phyloP scores from a whole-genome alignment of 2,329 filamentous ascomycete genomes.

The Ustilaginoidea virens region DNA sequence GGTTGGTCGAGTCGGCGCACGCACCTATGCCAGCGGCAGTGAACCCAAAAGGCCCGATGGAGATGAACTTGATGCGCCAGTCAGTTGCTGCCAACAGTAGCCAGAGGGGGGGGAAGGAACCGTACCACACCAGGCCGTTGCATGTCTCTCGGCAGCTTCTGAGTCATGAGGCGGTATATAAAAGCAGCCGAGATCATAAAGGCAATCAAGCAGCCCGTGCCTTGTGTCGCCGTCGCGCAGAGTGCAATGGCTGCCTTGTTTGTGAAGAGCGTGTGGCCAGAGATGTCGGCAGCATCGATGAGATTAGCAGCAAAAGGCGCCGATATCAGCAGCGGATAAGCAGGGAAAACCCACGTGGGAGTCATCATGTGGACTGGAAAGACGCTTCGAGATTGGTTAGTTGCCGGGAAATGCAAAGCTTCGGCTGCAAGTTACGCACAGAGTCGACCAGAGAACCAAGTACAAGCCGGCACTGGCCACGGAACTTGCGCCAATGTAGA shows the following conservation, averaged over 20 bases:
- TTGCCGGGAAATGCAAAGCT: too few relatives aligned
- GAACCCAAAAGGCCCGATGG: conserved; percentile 57
- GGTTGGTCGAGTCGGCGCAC: too few relatives aligned
- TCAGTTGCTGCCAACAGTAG: too few relatives aligned
- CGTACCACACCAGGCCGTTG: conserved; percentile 57
- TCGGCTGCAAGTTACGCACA: too few relatives aligned
- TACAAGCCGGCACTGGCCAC: conserved; percentile 57
- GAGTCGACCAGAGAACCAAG: conserved; percentile 51
- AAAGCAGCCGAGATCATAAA: conserved; percentile 77
- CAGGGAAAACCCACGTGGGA: conserved; percentile 76
- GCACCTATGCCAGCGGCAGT: conserved; percentile 27
- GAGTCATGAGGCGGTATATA: conserved; percentile 76
- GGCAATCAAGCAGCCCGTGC: conserved; percentile 38
- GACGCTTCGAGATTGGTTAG: conserved; percentile 18
- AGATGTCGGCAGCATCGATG: conserved; percentile 25
- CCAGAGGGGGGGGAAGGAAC: too few relatives aligned
- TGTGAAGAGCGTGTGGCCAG: conserved; percentile 1
- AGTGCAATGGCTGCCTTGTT: conserved; percentile 31
- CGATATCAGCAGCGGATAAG: conserved; percentile 64
- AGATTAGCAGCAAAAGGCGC: conserved; percentile 55
- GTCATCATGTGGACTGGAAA: conserved; percentile 70
- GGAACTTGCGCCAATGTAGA: conserved; percentile 54
- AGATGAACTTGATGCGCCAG: conserved; percentile 49
- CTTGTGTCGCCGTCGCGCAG: conserved; percentile 34
- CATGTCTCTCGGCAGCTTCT: conserved; percentile 64